Evolutionary conservation across 805 yeast genomes (phyloP).

Genomic region (Kazachstania martiniae): DNA sequence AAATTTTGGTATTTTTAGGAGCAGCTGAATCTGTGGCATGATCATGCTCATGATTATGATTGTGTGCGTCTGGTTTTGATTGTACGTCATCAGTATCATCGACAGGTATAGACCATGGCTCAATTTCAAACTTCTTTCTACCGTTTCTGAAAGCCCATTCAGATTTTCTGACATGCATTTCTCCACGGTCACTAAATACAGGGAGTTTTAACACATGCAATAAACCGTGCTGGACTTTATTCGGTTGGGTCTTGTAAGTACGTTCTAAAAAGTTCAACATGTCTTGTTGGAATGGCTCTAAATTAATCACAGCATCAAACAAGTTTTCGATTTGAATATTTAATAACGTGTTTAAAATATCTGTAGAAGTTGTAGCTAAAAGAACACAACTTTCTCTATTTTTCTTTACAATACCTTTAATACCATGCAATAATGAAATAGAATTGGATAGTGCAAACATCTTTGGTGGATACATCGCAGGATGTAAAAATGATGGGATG

Average conservation of each 20-base stretch:
- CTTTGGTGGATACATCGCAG: conserved; percentile 54
- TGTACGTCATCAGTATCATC: conserved; percentile 54
- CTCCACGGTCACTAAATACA: conserved; percentile 53
- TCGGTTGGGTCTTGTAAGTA: conserved; percentile 51
- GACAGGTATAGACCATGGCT: conserved; percentile 95
- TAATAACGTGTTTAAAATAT: conserved; percentile 43
- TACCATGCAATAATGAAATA: conserved; percentile 49
- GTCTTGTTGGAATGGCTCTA: conserved; percentile 75
- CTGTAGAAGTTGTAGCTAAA: conserved; percentile 49
- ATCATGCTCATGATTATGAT: conserved; percentile 1
- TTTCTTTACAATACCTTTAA: conserved; percentile 43
- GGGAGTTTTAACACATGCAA: conserved; percentile 69
- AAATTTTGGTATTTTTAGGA: conserved; percentile 7
- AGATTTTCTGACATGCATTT: conserved; percentile 61
- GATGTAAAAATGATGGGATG: conserved; percentile 71
- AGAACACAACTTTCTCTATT: conserved; percentile 38
- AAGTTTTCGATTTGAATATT: conserved; percentile 45
- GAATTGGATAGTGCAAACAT: conserved; percentile 37
- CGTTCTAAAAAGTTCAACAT: conserved; percentile 55
- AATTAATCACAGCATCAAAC: conserved; percentile 56
- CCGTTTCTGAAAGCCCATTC: conserved; percentile 86
- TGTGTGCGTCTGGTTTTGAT: conserved; percentile 1
- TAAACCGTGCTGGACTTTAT: conserved; percentile 76
- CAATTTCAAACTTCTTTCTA: conserved; percentile 71
- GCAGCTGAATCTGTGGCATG: conserved; percentile 1